Percentiles rank a stretch among this genome's conserved stretches.
These are phyloP conservation scores for Forsythia suspensa DNA, from an alignment of 257 asterid genomes.

Conservation along the genomic window DNA sequence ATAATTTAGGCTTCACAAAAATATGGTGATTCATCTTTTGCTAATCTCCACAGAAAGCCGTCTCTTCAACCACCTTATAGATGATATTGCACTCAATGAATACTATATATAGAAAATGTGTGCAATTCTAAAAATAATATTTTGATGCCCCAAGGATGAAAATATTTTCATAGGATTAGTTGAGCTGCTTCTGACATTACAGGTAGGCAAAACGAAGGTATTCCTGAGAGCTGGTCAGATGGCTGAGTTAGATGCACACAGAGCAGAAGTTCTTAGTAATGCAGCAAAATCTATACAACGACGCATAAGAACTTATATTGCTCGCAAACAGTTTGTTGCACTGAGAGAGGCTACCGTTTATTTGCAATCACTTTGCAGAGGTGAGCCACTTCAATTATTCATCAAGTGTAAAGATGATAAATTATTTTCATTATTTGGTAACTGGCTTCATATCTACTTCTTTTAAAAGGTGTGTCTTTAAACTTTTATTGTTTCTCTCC, in stretches of 20 bases:
- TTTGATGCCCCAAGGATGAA: constrained; percentile 9
- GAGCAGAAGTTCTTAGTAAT: constrained; percentile 81
- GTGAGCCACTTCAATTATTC: constrained; percentile 36
- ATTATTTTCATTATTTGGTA: not conserved
- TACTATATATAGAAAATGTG: not conserved
- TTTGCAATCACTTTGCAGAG: constrained; percentile 88
- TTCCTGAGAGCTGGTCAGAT: constrained; percentile 99
- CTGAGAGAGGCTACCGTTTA: constrained; percentile 58
- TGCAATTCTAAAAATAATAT: constrained; percentile 4
- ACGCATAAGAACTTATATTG: constrained; percentile 72
- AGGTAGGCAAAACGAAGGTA: constrained; percentile 95
- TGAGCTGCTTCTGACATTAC: constrained; percentile 34
- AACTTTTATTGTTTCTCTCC: not conserved
- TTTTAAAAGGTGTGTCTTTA: constrained; percentile 13
- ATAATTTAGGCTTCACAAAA: constrained; percentile 16
- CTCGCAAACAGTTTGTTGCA: constrained; percentile 72
- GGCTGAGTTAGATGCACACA: constrained; percentile 97
- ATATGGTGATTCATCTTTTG: constrained; percentile 3
- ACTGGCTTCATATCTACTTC: not conserved
- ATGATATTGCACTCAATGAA: not conserved
- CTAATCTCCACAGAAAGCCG: not conserved
- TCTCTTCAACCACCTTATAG: not conserved
- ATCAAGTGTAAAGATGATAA: not conserved
- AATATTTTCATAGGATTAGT: constrained; percentile 4
- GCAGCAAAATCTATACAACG: constrained; percentile 90